Conservation (phyloP, 306 rosid species). For the Pyrus pyrifolia region DNA sequence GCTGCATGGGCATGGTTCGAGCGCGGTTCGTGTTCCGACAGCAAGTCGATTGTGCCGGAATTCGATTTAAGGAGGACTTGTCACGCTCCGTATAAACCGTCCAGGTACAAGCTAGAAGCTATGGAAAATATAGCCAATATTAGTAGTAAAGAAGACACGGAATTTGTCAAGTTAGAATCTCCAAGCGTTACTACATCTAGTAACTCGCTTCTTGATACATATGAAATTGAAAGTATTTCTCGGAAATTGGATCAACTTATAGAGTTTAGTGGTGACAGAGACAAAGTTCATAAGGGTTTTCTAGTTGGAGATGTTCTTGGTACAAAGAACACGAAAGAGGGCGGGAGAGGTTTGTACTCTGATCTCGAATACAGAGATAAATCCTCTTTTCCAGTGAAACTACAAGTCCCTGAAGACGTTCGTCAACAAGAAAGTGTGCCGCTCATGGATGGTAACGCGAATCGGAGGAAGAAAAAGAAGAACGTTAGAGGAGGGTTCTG, state of each 20-base stretch:
- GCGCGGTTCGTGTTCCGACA: conserved; percentile 50
- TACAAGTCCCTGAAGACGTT: neutral
- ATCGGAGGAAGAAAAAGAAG: conserved; percentile 19
- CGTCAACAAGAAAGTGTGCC: neutral
- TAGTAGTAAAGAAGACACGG: neutral
- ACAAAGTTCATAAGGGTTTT: neutral
- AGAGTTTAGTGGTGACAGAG: conserved; percentile 21
- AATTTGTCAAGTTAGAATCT: neutral
- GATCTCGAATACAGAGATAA: neutral
- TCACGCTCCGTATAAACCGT: conserved; percentile 31
- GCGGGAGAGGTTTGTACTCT: neutral
- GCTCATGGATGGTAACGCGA: neutral
- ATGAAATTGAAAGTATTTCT: conserved; percentile 56
- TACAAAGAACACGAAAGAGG: neutral
- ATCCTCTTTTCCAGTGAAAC: neutral
- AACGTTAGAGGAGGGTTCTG: conserved; percentile 36
- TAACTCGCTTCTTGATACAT: conserved; percentile 50
- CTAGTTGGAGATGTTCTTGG: neutral
- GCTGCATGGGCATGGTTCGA: conserved; percentile 97
- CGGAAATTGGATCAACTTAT: conserved; percentile 33
- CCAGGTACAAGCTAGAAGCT: conserved; percentile 70
- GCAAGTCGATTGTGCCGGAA: conserved; percentile 25
- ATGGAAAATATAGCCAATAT: conserved; percentile 5
- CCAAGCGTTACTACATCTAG: neutral
- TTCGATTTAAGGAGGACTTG: conserved; percentile 18